These are phyloP conservation scores for Patellaria atrata DNA, from an alignment of 495 filamentous ascomycete species.

Conservation along the genomic window DNA sequence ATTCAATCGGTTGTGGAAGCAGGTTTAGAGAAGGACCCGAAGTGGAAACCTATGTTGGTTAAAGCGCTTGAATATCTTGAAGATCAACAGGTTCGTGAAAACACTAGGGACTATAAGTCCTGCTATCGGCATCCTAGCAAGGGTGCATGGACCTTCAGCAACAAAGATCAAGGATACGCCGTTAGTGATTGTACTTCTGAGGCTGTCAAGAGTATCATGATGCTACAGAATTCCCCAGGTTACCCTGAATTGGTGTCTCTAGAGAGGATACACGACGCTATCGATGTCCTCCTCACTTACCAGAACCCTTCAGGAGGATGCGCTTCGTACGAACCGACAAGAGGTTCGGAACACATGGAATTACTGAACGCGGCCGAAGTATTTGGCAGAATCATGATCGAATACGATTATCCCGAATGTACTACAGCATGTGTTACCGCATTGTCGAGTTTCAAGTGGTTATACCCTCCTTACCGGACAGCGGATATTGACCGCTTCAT, in stretches of 20 bases:
- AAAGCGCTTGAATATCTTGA: slow-evolving; percentile 81
- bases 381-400: slow-evolving; percentile 93
- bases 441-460: slow-evolving; percentile 63
- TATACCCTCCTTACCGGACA: slow-evolving; percentile 65
- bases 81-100: slow-evolving; percentile 77
- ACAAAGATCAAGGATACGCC: slow-evolving; percentile 78
- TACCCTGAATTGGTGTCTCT: slow-evolving; percentile 64
- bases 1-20: slow-evolving; percentile 70
- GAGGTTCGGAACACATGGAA: slow-evolving; percentile 65
- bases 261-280: slow-evolving; percentile 65
- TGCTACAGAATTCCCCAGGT: slow-evolving; percentile 64
- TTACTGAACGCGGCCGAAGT: slow-evolving; percentile 89
- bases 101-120: slow-evolving; percentile 58
- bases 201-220: slow-evolving; percentile 71
- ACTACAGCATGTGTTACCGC: slow-evolving; percentile 92
- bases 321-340: slow-evolving; percentile 73
- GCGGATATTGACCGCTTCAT: slow-evolving; percentile 62
- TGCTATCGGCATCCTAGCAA: slow-evolving; percentile 89
- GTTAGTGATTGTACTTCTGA: slow-evolving; percentile 92
- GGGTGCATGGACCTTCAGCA: slow-evolving; percentile 93
- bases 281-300: slow-evolving; percentile 83
- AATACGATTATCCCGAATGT: slow-evolving; percentile 96
- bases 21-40: slow-evolving; percentile 60
- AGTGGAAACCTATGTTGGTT: slow-evolving; percentile 69
- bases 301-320: slow-evolving; percentile 83